Base-by-base conservation (phyloP, 148 eudicot genomes). In the Rhododendron molle region DNA sequence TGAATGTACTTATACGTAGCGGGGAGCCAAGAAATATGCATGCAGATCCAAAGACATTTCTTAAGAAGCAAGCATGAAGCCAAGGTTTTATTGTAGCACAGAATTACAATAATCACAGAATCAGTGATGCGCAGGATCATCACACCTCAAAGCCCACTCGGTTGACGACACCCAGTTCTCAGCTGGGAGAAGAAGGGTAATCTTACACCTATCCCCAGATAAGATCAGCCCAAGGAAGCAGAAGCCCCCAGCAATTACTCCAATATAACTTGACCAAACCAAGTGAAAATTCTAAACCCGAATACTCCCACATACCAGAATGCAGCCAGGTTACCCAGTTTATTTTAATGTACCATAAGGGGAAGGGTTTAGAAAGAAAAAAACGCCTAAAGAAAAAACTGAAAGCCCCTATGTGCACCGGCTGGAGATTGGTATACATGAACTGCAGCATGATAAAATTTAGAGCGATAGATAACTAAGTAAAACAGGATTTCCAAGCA, bases 1-100 rank as follows among this genome's bases (percentile, higher is more conserved):
- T 34, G 46, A 34, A 74, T 74, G 23, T 7, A 38, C 47, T 18
- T 38, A 34, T 73, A 73, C 6, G 9, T 34, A 74, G 78, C 44
- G 7, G 46, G 78, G 23, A 74, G 47, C 78, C 77, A 34, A 74
- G 40, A 74, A 16, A 74, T n/a, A 74, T 18, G 7, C 43, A 18
- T 74, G 44, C 46, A 46, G 67, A 40, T 65, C 20, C 32, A 12
- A 65, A 40, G 16, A 1, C 84, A 82, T 82, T 81, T 30, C 74
- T 83, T 83, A 9, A 7, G 50, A 83, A 44, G 77, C 23, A 50
- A 83, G 56, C 46, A 20, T 83, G 77, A 32, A 83, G 47, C 43
- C 26, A 18, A 43, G 77, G 44, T 5, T 65, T n/a, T 83, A 44
- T 40, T 14, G 36, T 83, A 9, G 26, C 71, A 23, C 74, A 43